phyloP scores from a whole-genome alignment of 768 basidiomycete genomes.

The Tulasnella sp. region DNA sequence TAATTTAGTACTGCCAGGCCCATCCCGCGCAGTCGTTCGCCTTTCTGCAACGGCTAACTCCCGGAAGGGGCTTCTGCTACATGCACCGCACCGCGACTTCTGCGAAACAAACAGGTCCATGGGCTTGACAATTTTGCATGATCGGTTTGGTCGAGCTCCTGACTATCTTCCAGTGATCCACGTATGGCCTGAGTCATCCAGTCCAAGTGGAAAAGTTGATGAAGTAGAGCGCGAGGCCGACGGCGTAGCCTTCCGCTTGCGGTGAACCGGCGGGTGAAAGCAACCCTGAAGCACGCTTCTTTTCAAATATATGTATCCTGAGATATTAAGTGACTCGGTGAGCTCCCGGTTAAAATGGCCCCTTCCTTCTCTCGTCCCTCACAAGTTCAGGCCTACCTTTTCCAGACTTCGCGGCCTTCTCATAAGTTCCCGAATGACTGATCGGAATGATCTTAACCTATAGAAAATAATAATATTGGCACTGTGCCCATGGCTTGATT shows the following conservation, averaged over 20 bases:
- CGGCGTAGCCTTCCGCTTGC: conserved; percentile 42
- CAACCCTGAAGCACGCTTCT: conserved; percentile 65
- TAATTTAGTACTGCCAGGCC: conserved; percentile 89
- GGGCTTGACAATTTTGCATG: conserved; percentile 49
- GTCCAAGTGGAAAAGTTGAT: conserved; percentile 98
- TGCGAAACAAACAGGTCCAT: conserved; percentile 90
- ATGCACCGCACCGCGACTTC: conserved; percentile 67
- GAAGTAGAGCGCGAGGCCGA: conserved; percentile 66
- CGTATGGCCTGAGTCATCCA: conserved; percentile 83
- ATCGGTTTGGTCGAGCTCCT: not conserved
- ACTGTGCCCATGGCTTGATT: too few relatives aligned
- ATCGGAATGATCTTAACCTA: too few relatives aligned
- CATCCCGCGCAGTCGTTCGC: conserved; percentile 56
- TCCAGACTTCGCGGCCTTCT: conserved; percentile 77
- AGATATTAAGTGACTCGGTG: conserved; percentile 46
- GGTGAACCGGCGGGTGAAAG: conserved; percentile 61
- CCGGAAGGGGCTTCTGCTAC: conserved; percentile 87
- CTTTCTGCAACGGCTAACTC: conserved; percentile 80
- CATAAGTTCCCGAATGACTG: conserved; percentile 90
- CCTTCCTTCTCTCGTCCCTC: conserved; percentile 33
- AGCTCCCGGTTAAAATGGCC: not conserved
- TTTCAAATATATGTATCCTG: conserved; percentile 70
- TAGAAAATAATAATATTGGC: too few relatives aligned
- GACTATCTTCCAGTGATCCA: conserved; percentile 45
- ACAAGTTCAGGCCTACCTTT: conserved; percentile 86